phyloP scores from a whole-genome alignment of 805 yeast species.

The Saccharomycopsis capsularis region DNA sequence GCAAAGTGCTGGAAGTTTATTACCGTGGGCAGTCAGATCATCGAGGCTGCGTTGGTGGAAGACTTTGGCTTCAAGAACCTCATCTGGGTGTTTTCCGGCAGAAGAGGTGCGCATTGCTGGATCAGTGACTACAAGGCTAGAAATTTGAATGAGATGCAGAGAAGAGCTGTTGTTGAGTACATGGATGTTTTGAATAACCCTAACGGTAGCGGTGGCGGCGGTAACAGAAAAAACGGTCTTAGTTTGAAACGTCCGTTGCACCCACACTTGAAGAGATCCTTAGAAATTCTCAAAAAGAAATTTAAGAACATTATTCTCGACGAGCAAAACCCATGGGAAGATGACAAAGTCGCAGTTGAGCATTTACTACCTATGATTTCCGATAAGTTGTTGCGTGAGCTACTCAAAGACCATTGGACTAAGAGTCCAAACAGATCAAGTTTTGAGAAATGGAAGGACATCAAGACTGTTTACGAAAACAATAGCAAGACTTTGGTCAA shows the following conservation, averaged over 20 bases:
- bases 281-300: slow-evolving; percentile 53
- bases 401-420: slow-evolving; percentile 55
- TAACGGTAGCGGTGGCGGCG: slow-evolving; percentile 27
- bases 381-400: slow-evolving; percentile 48
- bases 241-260: slow-evolving; percentile 74
- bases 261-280: slow-evolving; percentile 76
- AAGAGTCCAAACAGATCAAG: slow-evolving; percentile 45
- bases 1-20: slow-evolving; percentile 90
- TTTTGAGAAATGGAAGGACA: slow-evolving; percentile 71
- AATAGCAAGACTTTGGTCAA: slow-evolving; percentile 24
- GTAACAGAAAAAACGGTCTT: slow-evolving; percentile 41
- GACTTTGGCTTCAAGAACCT: slow-evolving; percentile 86
- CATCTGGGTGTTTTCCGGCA: slow-evolving; percentile 95
- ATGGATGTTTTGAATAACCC: slow-evolving; percentile 51
- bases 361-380: slow-evolving; percentile 58
- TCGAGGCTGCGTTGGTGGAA: slow-evolving; percentile 64
- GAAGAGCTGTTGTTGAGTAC: slow-evolving; percentile 79
- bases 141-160: slow-evolving; percentile 56
- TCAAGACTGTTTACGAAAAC: slow-evolving; percentile 43
- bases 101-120: slow-evolving; percentile 99
- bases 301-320: slow-evolving; percentile 61
- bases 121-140: slow-evolving; percentile 83
- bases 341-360: slow-evolving; percentile 45
- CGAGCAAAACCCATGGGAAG: slow-evolving; percentile 85
- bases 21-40: slow-evolving; percentile 69